Percentiles rank a stretch among this genome's conserved stretches.
Evolutionary conservation across 768 basidiomycete species (phyloP).

Genomic region (Boletus reticulatus): DNA sequence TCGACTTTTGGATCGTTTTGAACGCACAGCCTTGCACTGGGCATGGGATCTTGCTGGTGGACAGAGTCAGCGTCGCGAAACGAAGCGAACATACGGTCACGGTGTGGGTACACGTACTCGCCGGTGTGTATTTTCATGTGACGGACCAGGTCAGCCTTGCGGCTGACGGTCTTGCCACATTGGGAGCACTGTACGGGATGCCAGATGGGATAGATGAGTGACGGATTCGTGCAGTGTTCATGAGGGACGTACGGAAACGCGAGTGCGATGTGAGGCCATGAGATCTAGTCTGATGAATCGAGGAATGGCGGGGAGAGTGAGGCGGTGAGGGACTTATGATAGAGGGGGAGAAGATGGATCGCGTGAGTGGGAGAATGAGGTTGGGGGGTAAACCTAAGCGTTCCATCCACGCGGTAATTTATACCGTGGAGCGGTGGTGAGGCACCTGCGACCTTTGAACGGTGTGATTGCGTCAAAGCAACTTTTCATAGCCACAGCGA

Average conservation of each 20-base stretch:
- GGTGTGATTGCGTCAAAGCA: slow-evolving; percentile 27
- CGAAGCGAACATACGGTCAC: no score
- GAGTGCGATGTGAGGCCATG: no score
- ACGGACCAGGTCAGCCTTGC: no score
- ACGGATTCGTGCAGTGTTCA: background rate
- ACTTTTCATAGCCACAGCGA: slow-evolving; percentile 5
- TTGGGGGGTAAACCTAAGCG: background rate
- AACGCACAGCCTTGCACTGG: no score
- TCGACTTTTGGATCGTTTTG: no score
- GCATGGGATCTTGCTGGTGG: no score
- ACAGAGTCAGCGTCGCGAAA: no score
- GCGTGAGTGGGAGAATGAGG: background rate
- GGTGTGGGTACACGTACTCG: no score
- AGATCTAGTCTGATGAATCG: background rate
- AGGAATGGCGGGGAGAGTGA: background rate
- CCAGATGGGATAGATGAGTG: background rate
- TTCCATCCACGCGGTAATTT: slow-evolving; percentile 17
- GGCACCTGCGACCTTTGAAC: slow-evolving; percentile 1
- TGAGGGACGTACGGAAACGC: slow-evolving; percentile 1
- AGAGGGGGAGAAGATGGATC: background rate
- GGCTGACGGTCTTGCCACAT: no score
- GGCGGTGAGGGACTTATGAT: background rate
- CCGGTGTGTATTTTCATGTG: no score
- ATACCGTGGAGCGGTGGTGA: background rate
- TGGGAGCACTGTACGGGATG: no score